Conservation (phyloP, 2,329 filamentous ascomycete genomes). For the Fusarium burgessii region DNA sequence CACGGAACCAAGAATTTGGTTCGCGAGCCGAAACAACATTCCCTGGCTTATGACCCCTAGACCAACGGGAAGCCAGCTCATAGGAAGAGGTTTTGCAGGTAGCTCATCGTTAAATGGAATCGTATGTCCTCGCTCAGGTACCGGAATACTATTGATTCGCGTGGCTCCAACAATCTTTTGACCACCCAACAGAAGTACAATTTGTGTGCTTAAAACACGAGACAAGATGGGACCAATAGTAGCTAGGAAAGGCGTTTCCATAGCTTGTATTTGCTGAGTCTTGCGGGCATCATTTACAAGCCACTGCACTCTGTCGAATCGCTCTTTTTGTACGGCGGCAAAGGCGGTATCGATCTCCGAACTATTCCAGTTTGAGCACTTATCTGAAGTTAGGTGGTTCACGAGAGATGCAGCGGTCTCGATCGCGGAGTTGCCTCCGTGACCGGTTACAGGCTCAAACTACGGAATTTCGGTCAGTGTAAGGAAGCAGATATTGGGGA, state of each 20-base stretch:
- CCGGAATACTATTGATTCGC: not conserved
- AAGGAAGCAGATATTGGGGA: accelerated
- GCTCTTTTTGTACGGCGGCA: not conserved
- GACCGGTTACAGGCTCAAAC: constrained; percentile 1
- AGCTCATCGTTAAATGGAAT: not conserved
- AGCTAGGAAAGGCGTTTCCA: not conserved
- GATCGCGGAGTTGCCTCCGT: not conserved
- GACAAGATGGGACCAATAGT: not conserved
- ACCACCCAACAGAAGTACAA: accelerated
- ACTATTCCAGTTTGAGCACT: not conserved
- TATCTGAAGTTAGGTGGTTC: not conserved
- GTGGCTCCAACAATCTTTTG: not conserved
- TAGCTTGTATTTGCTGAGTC: not conserved
- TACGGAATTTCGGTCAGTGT: not conserved
- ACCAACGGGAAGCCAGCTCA: not conserved
- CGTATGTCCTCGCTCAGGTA: not conserved
- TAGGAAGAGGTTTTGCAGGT: not conserved
- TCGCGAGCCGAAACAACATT: not conserved
- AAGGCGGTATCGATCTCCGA: not conserved
- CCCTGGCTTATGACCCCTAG: not conserved
- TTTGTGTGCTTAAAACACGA: accelerated
- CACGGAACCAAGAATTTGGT: accelerated
- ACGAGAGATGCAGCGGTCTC: constrained; percentile 3
- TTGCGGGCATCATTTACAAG: not conserved
- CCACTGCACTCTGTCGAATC: not conserved